Evolutionary conservation across 129 eudicot species (phyloP).

Genomic region (Calendula officinalis): DNA sequence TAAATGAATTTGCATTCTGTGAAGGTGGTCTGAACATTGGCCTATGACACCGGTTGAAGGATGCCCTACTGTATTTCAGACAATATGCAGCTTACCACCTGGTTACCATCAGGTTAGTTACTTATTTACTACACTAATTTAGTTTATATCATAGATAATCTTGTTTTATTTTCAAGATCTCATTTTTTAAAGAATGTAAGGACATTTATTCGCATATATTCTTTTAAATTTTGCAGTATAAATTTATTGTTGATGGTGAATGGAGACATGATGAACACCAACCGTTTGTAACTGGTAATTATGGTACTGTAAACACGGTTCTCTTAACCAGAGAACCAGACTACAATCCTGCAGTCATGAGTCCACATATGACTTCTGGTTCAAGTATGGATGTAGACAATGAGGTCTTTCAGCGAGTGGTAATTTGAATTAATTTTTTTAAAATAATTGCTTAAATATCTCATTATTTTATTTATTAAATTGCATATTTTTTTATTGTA

Average conservation of each 20-base stretch:
- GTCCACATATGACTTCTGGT: constrained; percentile 51
- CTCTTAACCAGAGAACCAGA: constrained; percentile 60
- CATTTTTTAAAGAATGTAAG: not conserved
- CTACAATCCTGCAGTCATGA: constrained; percentile 45
- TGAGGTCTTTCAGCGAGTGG: constrained; percentile 74
- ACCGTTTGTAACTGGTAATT: constrained; percentile 62
- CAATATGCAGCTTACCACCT: constrained; percentile 79
- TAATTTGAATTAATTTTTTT: constrained; percentile 19
- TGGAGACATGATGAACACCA: constrained; percentile 89
- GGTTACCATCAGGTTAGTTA: constrained; percentile 83
- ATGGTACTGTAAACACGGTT: constrained; percentile 75
- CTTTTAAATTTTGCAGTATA: constrained; percentile 52
- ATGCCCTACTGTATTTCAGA: constrained; percentile 81
- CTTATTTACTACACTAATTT: not conserved
- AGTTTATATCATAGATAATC: not conserved
- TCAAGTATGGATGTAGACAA: constrained; percentile 91
- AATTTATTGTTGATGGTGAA: constrained; percentile 92
- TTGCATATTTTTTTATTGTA: constrained; percentile 13
- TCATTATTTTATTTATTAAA: constrained; percentile 8
- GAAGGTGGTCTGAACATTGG: constrained; percentile 85
- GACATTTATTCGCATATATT: not conserved
- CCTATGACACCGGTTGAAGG: constrained; percentile 93
- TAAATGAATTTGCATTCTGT: constrained; percentile 14
- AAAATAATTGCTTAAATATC: constrained; percentile 6
- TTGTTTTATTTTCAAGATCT: constrained; percentile 12